phyloP scores from a whole-genome alignment of 2,329 filamentous ascomycete genomes.

The Decorospora gaudefroyi region DNA sequence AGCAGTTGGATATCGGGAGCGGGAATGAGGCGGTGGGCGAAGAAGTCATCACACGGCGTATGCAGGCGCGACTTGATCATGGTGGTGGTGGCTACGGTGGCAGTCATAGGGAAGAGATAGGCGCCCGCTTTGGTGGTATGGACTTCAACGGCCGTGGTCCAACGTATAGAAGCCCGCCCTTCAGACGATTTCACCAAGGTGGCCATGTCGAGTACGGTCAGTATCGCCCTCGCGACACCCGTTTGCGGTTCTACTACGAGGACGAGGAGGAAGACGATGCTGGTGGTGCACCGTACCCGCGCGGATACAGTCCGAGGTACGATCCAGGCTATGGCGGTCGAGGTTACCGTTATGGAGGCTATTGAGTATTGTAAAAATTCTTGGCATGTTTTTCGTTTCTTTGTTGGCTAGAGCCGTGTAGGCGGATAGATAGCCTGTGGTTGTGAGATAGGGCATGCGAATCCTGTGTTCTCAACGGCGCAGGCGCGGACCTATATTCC shows the following conservation, averaged over 20 bases:
- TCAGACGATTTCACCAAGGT: not conserved
- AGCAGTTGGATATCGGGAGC: not conserved
- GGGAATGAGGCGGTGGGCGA: not conserved
- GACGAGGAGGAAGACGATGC: not conserved
- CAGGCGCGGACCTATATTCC: no score
- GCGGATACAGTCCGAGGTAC: not conserved
- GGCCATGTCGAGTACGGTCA: not conserved
- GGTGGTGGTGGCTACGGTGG: not conserved
- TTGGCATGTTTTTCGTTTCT: no score
- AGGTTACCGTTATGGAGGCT: not conserved
- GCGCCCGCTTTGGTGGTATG: not conserved
- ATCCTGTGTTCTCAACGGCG: no score
- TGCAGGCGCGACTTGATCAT: not conserved
- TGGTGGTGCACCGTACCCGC: no score
- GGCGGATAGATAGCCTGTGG: not conserved
- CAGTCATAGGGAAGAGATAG: not conserved
- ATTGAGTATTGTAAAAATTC: no score
- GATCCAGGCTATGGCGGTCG: not conserved
- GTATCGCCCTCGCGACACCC: not conserved
- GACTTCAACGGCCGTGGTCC: not conserved
- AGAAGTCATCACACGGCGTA: not conserved
- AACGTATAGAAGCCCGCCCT: not conserved
- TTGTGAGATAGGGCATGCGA: not conserved
- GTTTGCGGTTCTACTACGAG: not conserved
- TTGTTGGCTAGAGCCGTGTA: no score